Evolutionary conservation across 768 basidiomycete species (phyloP).

Genomic region (Mycena belliarum): DNA sequence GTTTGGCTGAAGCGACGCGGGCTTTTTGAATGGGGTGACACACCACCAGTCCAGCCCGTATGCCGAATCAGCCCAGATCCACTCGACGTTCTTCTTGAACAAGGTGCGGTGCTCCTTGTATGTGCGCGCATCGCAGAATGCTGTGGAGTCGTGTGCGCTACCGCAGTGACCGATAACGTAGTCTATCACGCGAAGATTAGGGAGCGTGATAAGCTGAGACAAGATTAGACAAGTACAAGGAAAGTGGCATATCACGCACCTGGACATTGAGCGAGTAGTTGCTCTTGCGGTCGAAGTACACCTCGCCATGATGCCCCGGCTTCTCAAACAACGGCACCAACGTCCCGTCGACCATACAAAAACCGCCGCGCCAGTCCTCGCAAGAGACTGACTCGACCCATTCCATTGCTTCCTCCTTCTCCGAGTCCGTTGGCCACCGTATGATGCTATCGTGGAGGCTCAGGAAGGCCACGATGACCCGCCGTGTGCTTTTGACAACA

Average conservation of each 20-base stretch:
- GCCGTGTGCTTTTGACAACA: background rate
- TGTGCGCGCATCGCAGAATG: conserved; percentile 21
- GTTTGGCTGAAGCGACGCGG: conserved; percentile 20
- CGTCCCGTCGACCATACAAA: conserved; percentile 4
- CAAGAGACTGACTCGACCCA: conserved; percentile 3
- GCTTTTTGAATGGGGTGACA: conserved; percentile 34
- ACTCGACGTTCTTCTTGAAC: background rate
- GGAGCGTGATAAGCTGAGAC: conserved; percentile 26
- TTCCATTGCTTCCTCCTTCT: background rate
- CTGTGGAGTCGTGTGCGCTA: conserved; percentile 30
- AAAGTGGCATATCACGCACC: background rate
- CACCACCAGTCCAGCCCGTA: conserved; percentile 27
- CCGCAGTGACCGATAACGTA: conserved; percentile 27
- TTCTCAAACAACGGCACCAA: background rate
- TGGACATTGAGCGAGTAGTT: conserved; percentile 8
- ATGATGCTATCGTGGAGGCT: background rate
- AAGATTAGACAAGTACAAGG: background rate
- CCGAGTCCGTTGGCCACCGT: background rate
- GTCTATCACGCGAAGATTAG: background rate
- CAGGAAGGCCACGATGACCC: background rate
- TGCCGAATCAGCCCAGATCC: background rate
- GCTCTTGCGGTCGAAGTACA: background rate
- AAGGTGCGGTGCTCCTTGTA: conserved; percentile 13
- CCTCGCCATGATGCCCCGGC: background rate
- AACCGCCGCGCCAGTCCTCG: background rate